Base-by-base conservation (phyloP, 2,329 filamentous ascomycete species). In the Aspergillus pseudoterreus region DNA sequence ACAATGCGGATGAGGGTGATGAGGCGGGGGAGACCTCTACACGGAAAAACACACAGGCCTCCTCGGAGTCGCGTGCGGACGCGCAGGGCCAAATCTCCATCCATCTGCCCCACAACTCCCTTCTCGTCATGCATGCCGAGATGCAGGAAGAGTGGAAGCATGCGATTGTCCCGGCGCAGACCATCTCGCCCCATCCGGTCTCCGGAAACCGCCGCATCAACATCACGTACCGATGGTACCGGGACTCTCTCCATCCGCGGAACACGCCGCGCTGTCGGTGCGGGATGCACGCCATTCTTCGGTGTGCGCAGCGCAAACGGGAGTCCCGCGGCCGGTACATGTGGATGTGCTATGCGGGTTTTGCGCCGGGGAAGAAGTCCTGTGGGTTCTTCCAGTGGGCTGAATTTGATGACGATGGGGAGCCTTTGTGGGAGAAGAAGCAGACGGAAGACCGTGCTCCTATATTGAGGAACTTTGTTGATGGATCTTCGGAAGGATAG, bases 61-160 rank as follows among this genome's bases (percentile, higher is more conserved):
- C 54, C 3, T 14, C 11, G 11, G 15, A n/a, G 15, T 42, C 39
- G 10, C 64, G 65, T 11, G 75, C 81, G 1, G 86, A 94, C 57
- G 78, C 81, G 0, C 83, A 88, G 63, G 92, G 92, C 4, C 92
- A 96, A 66, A 92, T 97, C 52, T 85, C 90, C 1, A 94, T 97
- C 41, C 90, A 96, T 61, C 82, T 97, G 0, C 92, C 92, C 0
- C 94, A 97, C 70, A 97, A 97, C 69, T 95, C 90, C 0, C 80
- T 97, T 0, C 79, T 99, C 0, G 79, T 97, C 9, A 97, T 99
- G 94, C 92, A 97, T 64, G 92, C 92, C 1, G 90, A 95, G 66
- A 97, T 96, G 90, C 92, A 97, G 66, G 92, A 97, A 66, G 86
- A 88, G 65, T 97, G 91, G 91, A 97, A 96, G 69, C 94, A 99